Percentiles rank a stretch among this genome's conserved stretches.
Conservation (phyloP, 116 monocot species). For the Trichopus zeylanicus region DNA sequence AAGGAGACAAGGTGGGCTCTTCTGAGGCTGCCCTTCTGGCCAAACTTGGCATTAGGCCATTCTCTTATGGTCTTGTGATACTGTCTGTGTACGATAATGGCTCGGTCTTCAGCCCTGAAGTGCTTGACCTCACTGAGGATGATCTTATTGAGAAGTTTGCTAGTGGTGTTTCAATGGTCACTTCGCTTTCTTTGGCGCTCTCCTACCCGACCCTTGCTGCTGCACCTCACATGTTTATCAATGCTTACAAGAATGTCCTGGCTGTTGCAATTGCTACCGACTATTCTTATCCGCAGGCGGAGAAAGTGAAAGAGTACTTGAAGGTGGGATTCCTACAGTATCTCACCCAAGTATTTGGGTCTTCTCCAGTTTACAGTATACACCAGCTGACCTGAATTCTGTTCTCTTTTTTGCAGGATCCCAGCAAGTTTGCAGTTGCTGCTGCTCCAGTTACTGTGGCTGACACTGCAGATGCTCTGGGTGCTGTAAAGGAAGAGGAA, state of each 20-base stretch:
- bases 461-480: background rate
- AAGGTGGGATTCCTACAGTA: constrained; percentile 21
- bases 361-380: background rate
- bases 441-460: constrained; percentile 21
- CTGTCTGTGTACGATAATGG: constrained; percentile 47
- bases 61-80: constrained; percentile 63
- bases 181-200: constrained; percentile 40
- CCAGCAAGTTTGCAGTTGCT: constrained; percentile 56
- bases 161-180: constrained; percentile 46
- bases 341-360: background rate
- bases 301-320: constrained; percentile 58
- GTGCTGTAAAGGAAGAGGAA: constrained; percentile 18
- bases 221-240: constrained; percentile 64
- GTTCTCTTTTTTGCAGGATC: constrained; percentile 26
- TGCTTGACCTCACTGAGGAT: constrained; percentile 52
- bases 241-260: constrained; percentile 56
- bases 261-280: constrained; percentile 49
- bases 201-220: constrained; percentile 52
- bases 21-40: constrained; percentile 67
- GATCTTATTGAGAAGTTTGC: constrained; percentile 56
- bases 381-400: background rate
- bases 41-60: constrained; percentile 66
- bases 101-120: constrained; percentile 50
- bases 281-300: constrained; percentile 54
- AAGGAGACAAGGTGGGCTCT: constrained; percentile 65